phyloP scores from a whole-genome alignment of 495 filamentous ascomycete species.

The Hypoxylon cercidicola region DNA sequence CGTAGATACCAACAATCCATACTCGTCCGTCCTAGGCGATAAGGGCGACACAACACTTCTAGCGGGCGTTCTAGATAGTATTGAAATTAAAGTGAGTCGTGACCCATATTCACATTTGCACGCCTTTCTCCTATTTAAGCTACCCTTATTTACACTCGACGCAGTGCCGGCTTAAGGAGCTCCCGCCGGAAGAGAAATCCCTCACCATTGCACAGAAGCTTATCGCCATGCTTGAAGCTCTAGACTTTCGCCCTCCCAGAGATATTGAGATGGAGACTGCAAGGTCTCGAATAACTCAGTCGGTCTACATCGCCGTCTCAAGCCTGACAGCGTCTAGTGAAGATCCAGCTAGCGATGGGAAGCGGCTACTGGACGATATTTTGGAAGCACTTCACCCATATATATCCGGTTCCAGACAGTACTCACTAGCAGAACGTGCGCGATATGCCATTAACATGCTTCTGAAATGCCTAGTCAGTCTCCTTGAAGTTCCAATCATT shows the following conservation, averaged over 20 bases:
- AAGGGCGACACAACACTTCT: neutral
- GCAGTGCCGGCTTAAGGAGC: conserved; percentile 4
- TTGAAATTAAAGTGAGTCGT: conserved; percentile 13
- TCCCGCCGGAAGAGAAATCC: neutral
- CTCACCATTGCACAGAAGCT: conserved; percentile 37
- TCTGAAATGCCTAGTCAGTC: conserved; percentile 43
- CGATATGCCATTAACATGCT: conserved; percentile 46
- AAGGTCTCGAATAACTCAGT: conserved; percentile 44
- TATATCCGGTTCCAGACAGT: conserved; percentile 4
- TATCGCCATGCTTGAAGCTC: conserved; percentile 45
- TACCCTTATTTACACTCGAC: neutral
- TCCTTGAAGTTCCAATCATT: conserved; percentile 41
- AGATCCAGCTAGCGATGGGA: neutral
- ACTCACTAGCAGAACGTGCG: conserved; percentile 29
- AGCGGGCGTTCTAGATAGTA: neutral
- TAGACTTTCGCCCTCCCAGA: conserved; percentile 46
- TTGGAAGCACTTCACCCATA: conserved; percentile 27
- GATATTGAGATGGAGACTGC: conserved; percentile 47
- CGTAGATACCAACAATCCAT: conserved; percentile 37
- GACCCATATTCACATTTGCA: no score
- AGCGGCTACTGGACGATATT: conserved; percentile 12
- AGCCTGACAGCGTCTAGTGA: conserved; percentile 16
- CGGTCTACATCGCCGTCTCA: conserved; percentile 44
- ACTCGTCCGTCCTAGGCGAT: neutral
- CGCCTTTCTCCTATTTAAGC: neutral